phyloP scores from a whole-genome alignment of 495 filamentous ascomycete genomes.

The Lineolata rhizophorae region DNA sequence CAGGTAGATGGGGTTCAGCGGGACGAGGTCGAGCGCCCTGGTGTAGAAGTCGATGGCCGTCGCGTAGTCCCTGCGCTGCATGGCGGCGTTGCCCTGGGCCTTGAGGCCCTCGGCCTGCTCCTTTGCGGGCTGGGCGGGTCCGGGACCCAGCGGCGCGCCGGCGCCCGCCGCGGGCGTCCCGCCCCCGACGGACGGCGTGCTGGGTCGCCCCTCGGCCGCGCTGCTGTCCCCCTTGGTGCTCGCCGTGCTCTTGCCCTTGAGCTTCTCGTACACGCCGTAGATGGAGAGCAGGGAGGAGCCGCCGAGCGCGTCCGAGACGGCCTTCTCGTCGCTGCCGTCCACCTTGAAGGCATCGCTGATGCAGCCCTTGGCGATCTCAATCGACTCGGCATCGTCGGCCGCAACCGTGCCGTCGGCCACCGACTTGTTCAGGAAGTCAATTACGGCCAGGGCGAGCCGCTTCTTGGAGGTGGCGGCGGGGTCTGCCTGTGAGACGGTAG shows the following conservation, averaged over 20 bases:
- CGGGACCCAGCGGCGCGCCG: conserved; percentile 14
- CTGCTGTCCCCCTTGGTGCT: conserved; percentile 14
- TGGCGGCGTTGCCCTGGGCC: conserved; percentile 78
- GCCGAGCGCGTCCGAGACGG: conserved; percentile 55
- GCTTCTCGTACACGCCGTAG: conserved; percentile 90
- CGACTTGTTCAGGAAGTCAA: conserved; percentile 77
- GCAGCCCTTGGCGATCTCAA: conserved; percentile 81
- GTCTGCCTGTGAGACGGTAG: background rate
- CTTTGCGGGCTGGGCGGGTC: conserved; percentile 4
- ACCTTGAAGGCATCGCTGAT: conserved; percentile 90
- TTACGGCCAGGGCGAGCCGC: conserved; percentile 87
- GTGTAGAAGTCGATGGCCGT: conserved; percentile 69
- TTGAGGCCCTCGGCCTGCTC: conserved; percentile 71
- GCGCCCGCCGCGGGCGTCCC: conserved; percentile 9
- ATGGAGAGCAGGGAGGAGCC: conserved; percentile 69
- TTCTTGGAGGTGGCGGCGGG: conserved; percentile 43
- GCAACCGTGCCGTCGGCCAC: conserved; percentile 72
- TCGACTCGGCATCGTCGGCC: conserved; percentile 67
- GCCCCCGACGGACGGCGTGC: conserved; percentile 3
- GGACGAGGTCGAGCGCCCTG: conserved; percentile 54
- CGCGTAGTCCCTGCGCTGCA: conserved; percentile 74
- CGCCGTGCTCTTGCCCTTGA: conserved; percentile 42
- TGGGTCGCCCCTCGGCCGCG: conserved; percentile 3
- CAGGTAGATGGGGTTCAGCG: conserved; percentile 85
- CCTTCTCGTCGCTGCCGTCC: conserved; percentile 53